Evolutionary conservation across 441 rosid genomes (phyloP).

Genomic region (Omphalea diandra): DNA sequence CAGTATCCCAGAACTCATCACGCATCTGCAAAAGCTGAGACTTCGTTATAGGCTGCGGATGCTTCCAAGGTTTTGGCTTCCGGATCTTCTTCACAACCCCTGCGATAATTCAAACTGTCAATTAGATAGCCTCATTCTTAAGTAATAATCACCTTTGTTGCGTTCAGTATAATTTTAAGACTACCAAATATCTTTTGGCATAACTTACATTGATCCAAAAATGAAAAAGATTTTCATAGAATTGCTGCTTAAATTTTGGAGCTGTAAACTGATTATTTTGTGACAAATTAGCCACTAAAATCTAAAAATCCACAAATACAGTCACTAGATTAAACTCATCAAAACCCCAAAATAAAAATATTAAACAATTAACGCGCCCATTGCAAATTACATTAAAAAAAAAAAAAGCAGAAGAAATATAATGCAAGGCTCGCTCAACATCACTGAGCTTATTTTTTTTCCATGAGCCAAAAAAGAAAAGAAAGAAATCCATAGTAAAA

Average conservation of each 20-base stretch:
- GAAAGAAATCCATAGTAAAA: neutral
- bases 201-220: neutral
- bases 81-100: constrained; percentile 64
- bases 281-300: neutral
- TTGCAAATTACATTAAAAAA: neutral
- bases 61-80: constrained; percentile 89
- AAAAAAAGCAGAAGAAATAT: neutral
- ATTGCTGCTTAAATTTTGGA: neutral
- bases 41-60: constrained; percentile 73
- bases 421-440: neutral
- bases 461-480: neutral
- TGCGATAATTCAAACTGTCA: constrained; percentile 27
- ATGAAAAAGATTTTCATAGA: neutral
- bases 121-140: neutral
- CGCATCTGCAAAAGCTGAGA: constrained; percentile 74
- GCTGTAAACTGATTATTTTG: neutral
- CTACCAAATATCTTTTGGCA: neutral
- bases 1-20: constrained; percentile 97
- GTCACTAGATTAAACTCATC: neutral
- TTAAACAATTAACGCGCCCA: neutral
- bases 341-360: neutral
- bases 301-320: neutral
- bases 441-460: neutral
- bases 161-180: neutral
- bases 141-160: neutral